Evolutionary conservation across 2,329 filamentous ascomycete genomes (phyloP).

Genomic region (Byssochlamys sp.): DNA sequence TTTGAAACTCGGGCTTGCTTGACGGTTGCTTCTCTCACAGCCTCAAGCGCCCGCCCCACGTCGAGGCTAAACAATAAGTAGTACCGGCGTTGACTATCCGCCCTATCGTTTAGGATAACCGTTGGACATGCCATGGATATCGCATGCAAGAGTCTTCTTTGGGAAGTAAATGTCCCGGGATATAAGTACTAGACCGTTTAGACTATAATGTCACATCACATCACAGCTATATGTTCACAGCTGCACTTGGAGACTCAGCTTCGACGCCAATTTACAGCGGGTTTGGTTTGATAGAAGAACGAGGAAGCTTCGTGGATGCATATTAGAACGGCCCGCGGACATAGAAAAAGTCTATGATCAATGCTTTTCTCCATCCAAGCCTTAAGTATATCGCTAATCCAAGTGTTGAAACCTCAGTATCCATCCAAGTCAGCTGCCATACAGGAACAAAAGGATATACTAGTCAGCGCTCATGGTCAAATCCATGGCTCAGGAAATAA

Average conservation of each 20-base stretch:
- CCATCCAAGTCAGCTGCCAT: neutral
- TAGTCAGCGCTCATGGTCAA: neutral
- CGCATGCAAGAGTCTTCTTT: neutral
- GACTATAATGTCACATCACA: neutral
- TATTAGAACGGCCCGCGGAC: neutral
- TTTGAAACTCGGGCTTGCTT: neutral
- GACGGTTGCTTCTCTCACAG: neutral
- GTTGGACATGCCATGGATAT: neutral
- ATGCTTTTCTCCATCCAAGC: neutral
- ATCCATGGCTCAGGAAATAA: neutral
- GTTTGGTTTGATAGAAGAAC: neutral
- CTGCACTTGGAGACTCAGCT: neutral
- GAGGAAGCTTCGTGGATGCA: neutral
- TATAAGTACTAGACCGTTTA: neutral
- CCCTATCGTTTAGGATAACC: neutral
- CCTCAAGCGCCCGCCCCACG: neutral
- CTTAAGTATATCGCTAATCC: neutral
- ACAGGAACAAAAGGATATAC: neutral
- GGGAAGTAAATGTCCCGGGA: neutral
- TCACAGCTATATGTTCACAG: neutral
- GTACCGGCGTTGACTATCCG: neutral
- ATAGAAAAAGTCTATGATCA: neutral
- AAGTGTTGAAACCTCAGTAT: neutral
- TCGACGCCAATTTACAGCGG: neutral
- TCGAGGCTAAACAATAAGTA: neutral